These are phyloP conservation scores for Grigorovia yakushimaensis DNA, from an alignment of 805 yeast species.

Conservation along the genomic window DNA sequence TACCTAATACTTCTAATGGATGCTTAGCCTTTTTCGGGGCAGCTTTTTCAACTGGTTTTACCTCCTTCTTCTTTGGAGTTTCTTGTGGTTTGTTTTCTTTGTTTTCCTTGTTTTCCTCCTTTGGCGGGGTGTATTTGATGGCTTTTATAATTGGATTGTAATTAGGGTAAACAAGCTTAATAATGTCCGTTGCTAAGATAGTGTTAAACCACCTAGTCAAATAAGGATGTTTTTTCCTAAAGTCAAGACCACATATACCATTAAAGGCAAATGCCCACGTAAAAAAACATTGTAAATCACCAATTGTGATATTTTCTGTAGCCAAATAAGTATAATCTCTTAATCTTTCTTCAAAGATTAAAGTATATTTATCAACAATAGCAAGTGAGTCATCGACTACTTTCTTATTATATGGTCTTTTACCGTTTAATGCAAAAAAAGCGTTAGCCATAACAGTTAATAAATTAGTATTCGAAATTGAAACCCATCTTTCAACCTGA, in stretches of 20 bases:
- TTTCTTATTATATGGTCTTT: slow-evolving; percentile 69
- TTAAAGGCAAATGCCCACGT: slow-evolving; percentile 45
- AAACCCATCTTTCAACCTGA: slow-evolving; percentile 61
- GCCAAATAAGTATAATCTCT: slow-evolving; percentile 55
- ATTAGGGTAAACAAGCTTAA: slow-evolving; percentile 40
- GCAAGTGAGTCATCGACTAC: slow-evolving; percentile 38
- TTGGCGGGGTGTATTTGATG: slow-evolving; percentile 43
- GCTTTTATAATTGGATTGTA: slow-evolving; percentile 56
- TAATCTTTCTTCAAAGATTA: slow-evolving; percentile 47
- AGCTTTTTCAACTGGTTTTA: slow-evolving; percentile 30
- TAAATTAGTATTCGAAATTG: slow-evolving; percentile 63
- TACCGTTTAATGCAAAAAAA: slow-evolving; percentile 56
- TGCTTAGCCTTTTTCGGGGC: slow-evolving; percentile 61
- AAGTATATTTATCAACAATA: slow-evolving; percentile 32
- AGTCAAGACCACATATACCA: slow-evolving; percentile 50
- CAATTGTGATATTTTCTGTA: slow-evolving; percentile 55
- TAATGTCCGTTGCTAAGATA: slow-evolving; percentile 34
- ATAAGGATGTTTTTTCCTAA: slow-evolving; percentile 55
- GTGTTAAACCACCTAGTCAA: slow-evolving; percentile 66
- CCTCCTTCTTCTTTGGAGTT: slow-evolving; percentile 11
- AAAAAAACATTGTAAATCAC: slow-evolving; percentile 52
- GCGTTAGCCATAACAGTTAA: slow-evolving; percentile 37
- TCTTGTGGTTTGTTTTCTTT: slow-evolving; percentile 24
- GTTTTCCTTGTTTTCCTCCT: slow-evolving; percentile 51
- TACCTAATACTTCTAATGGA: too few species aligned